phyloP scores from a whole-genome alignment of 371 early-diverging fungal genomes.

The Batkoa obscura region DNA sequence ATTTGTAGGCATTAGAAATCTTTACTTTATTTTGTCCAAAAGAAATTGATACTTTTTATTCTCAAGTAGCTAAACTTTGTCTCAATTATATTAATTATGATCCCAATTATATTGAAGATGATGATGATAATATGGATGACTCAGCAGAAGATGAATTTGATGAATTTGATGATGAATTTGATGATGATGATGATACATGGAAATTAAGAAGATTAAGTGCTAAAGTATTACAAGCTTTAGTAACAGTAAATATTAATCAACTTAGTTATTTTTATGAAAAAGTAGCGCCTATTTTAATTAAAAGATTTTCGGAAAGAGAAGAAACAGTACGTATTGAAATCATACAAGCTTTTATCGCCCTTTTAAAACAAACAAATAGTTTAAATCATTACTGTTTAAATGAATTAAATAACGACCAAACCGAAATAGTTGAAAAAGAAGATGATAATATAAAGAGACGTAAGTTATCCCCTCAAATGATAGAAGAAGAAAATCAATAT shows the following conservation, averaged over 20 bases:
- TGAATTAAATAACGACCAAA: neutral
- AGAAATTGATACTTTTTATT: slow-evolving; percentile 38
- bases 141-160: slow-evolving; percentile 45
- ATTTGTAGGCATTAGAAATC: slow-evolving; percentile 43
- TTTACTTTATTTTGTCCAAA: slow-evolving; percentile 61
- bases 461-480: slow-evolving; percentile 11
- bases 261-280: slow-evolving; percentile 38
- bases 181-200: slow-evolving; percentile 74
- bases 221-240: slow-evolving; percentile 57
- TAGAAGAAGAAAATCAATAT: neutral
- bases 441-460: slow-evolving; percentile 3
- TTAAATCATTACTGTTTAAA: neutral
- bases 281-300: slow-evolving; percentile 53
- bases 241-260: too few relatives aligned
- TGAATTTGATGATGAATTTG: slow-evolving; percentile 57
- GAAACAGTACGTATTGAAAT: slow-evolving; percentile 80
- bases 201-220: slow-evolving; percentile 76
- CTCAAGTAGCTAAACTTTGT: slow-evolving; percentile 34
- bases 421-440: too few relatives aligned
- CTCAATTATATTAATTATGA: slow-evolving; percentile 62
- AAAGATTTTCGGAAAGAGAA: slow-evolving; percentile 74
- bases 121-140: slow-evolving; percentile 52
- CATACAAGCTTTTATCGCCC: slow-evolving; percentile 46
- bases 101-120: slow-evolving; percentile 67
- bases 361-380: slow-evolving; percentile 58